Conservation (phyloP, 1,284 basidiomycete species). For the Anthracocystis walkeri region DNA sequence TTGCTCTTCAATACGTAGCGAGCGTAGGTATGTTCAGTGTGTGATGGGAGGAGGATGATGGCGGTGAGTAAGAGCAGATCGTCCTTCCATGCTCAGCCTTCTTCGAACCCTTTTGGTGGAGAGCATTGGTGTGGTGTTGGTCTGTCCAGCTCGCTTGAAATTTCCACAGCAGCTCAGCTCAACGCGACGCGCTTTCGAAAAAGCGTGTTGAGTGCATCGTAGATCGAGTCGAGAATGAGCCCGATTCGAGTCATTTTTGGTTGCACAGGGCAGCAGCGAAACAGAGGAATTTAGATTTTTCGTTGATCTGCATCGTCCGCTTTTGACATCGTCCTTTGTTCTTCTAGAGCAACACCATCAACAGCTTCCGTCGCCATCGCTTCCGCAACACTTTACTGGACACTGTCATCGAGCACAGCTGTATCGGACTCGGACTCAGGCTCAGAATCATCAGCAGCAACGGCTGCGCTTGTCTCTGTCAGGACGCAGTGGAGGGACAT, state of each 20-base stretch:
- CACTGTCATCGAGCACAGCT: neutral
- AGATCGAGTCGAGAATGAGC: constrained; percentile 5
- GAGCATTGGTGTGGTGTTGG: constrained; percentile 23
- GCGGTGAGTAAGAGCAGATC: neutral
- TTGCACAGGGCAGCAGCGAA: constrained; percentile 16
- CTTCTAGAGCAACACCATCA: neutral
- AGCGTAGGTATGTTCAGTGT: too few relatives aligned
- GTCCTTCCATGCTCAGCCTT: neutral
- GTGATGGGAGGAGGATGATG: neutral
- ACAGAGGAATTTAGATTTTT: neutral
- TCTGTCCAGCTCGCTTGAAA: constrained; percentile 20
- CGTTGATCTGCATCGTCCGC: constrained; percentile 8
- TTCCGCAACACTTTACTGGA: neutral
- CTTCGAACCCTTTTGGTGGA: constrained; percentile 8
- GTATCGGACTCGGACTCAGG: neutral
- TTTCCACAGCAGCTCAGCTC: constrained; percentile 28
- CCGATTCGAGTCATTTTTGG: constrained; percentile 8
- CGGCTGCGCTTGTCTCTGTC: constrained; percentile 4
- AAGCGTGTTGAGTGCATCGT: constrained; percentile 22
- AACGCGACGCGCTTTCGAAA: constrained; percentile 36
- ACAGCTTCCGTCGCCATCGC: neutral
- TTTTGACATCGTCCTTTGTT: constrained; percentile 5
- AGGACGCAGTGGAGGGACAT: neutral
- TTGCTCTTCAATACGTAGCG: neutral
- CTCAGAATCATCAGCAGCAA: neutral